Evolutionary conservation across 192 early-diverging fungal genomes (phyloP).

Genomic region (Dissophora ornata): DNA sequence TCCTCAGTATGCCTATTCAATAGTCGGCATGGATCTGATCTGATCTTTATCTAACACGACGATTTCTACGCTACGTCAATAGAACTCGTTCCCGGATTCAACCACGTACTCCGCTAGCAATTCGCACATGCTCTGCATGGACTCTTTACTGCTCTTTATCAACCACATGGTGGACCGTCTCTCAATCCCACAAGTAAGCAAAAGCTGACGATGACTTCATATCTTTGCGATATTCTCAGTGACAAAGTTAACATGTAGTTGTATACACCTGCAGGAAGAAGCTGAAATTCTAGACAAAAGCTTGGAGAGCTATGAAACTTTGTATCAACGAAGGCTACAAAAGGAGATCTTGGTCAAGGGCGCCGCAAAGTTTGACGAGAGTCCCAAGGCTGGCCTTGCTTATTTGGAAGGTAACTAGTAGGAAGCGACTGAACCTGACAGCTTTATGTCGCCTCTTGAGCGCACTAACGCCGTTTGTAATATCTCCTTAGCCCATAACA

Average conservation of each 20-base stretch:
- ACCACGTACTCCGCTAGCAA: constrained; percentile 69
- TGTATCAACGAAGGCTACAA: constrained; percentile 67
- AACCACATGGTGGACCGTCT: constrained; percentile 75
- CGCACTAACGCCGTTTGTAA: no score
- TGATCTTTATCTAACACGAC: no score
- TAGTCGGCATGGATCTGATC: background rate
- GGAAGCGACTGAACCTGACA: background rate
- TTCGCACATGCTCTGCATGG: constrained; percentile 78
- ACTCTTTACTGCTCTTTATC: constrained; percentile 77
- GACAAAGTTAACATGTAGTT: no score
- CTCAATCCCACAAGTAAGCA: constrained; percentile 33
- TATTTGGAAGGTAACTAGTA: constrained; percentile 75
- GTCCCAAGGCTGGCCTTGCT: constrained; percentile 85
- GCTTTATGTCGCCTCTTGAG: no score
- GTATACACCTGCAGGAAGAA: no score
- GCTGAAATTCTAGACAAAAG: constrained; percentile 22
- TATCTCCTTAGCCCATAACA: constrained; percentile 47
- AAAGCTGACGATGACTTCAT: no score
- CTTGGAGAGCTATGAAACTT: constrained; percentile 25
- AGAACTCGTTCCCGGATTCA: constrained; percentile 82
- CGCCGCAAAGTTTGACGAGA: constrained; percentile 85
- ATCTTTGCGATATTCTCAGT: no score
- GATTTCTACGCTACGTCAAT: constrained; percentile 5
- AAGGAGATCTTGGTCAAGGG: constrained; percentile 87
- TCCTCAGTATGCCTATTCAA: no score